Base-by-base conservation (phyloP, 345 rosid genomes). In the Lumnitzera racemosa region DNA sequence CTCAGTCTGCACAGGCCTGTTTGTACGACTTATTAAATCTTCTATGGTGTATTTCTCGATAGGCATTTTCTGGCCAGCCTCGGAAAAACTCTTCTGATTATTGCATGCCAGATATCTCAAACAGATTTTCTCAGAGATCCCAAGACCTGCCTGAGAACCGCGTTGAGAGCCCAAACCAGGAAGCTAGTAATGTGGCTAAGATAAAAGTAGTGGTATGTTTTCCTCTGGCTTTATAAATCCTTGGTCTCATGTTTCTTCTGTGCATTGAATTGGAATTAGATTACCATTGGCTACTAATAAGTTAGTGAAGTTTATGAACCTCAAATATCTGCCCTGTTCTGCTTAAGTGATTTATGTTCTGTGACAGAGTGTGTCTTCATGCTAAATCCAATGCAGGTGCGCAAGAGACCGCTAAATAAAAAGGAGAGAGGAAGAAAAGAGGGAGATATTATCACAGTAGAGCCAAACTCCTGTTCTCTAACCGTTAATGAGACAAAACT, bases 171-270 rank as follows among this genome's bases (percentile, higher is more conserved):
- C 20, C 70, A 72, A 70, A 57, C 70, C 67, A 13, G 78, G 67
- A 63, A 83, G 80, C 63, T 76, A 78, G 68, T 58, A 66, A 47
- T 78, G 89, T 83, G 56, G 85, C 89, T 9, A 83, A 76, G 74
- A 83, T 80, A 70, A 83, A 83, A 83, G 85, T 83, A 11, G 83
- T 78, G 83, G 89, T 80, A 76, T 49, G 75, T 61, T 15, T 48
- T 31, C 46, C 25, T 41, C 12, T 50, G 63, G 52, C 25, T 53
- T 24, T 36, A n/a, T 27, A 31, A 27, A 16, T 24, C 54, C 41
- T 56, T 43, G 36, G 57, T 31, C 31, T 43, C 23, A 16, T 27
- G 41, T 47, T 20, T 13, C 13, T 47, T 24, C 16, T 47, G 31
- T 27, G 53, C 49, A 31, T 25, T 48, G 41, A 41, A 31, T 15